Evolutionary conservation across 805 yeast species (phyloP).

Genomic region (Nakazawaea peltata): DNA sequence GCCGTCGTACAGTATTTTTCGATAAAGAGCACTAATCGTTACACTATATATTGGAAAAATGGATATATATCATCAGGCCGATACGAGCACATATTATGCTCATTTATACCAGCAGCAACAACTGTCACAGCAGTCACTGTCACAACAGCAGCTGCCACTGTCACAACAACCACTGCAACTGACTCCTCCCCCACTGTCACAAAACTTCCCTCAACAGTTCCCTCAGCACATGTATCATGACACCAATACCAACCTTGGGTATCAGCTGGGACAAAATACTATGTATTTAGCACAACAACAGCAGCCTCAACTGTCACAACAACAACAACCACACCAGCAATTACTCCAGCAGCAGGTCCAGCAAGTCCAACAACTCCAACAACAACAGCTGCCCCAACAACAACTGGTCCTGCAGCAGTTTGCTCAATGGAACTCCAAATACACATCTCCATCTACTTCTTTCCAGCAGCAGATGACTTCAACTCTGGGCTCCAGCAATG

Average conservation of each 20-base stretch:
- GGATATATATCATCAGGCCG: slow-evolving; percentile 9
- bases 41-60: too few relatives aligned
- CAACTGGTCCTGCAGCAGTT: slow-evolving; percentile 6
- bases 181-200: too few relatives aligned
- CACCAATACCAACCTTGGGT: too few relatives aligned
- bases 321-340: slow-evolving; percentile 13
- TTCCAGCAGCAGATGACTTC: too few relatives aligned
- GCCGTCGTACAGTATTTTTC: too few relatives aligned
- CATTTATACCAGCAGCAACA: slow-evolving; percentile 9
- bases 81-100: slow-evolving; percentile 1
- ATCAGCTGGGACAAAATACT: too few relatives aligned
- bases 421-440: slow-evolving; percentile 8
- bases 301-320: slow-evolving; percentile 10
- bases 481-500: not conserved
- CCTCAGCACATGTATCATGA: too few relatives aligned
- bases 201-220: too few relatives aligned
- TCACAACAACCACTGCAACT: too few relatives aligned
- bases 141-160: too few relatives aligned
- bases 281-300: slow-evolving; percentile 7
- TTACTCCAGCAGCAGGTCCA: slow-evolving; percentile 9
- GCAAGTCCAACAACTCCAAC: slow-evolving; percentile 32
- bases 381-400: slow-evolving; percentile 24
- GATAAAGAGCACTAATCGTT: too few relatives aligned
- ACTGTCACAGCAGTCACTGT: too few relatives aligned
- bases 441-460: not conserved